Evolutionary conservation across 495 filamentous ascomycete genomes (phyloP).

Genomic region (Melanomma pulvis-pyrius): DNA sequence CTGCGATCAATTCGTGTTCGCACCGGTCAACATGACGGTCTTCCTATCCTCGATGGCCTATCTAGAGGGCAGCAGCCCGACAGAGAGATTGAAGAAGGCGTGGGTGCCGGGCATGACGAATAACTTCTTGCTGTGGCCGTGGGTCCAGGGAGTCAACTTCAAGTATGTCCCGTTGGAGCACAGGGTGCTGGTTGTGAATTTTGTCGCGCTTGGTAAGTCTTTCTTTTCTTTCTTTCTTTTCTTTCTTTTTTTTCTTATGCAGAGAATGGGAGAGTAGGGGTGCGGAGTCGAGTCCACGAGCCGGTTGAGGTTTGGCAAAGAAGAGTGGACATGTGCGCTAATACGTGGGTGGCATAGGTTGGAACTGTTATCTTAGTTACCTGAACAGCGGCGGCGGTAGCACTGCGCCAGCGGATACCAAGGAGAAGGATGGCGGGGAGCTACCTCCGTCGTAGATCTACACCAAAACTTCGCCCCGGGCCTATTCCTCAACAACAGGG

Average conservation of each 20-base stretch:
- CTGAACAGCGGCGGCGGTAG: slow-evolving; percentile 61
- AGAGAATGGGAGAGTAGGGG: no score
- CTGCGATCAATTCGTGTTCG: slow-evolving; percentile 83
- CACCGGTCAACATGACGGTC: slow-evolving; percentile 74
- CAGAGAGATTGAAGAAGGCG: slow-evolving; percentile 68
- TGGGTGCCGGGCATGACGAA: slow-evolving; percentile 72
- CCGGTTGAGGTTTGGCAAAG: slow-evolving; percentile 4
- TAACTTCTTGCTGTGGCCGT: slow-evolving; percentile 93
- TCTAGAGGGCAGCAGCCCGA: slow-evolving; percentile 74
- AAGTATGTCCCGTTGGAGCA: slow-evolving; percentile 84
- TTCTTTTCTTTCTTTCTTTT: slow-evolving; percentile 3
- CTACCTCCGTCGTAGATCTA: slow-evolving; percentile 7
- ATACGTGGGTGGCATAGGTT: slow-evolving; percentile 59
- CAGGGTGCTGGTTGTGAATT: slow-evolving; percentile 84
- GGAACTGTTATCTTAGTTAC: slow-evolving; percentile 94
- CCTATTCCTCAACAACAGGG: neutral
- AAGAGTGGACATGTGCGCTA: neutral
- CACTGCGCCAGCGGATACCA: neutral
- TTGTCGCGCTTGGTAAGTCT: slow-evolving; percentile 71
- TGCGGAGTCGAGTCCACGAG: neutral
- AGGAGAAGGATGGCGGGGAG: slow-evolving; percentile 9
- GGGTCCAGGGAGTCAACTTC: slow-evolving; percentile 90
- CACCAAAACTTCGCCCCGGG: no score
- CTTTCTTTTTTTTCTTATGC: neutral
- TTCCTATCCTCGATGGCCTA: slow-evolving; percentile 87